phyloP scores from a whole-genome alignment of 116 monocot species.

The Phalaenopsis hybrid region DNA sequence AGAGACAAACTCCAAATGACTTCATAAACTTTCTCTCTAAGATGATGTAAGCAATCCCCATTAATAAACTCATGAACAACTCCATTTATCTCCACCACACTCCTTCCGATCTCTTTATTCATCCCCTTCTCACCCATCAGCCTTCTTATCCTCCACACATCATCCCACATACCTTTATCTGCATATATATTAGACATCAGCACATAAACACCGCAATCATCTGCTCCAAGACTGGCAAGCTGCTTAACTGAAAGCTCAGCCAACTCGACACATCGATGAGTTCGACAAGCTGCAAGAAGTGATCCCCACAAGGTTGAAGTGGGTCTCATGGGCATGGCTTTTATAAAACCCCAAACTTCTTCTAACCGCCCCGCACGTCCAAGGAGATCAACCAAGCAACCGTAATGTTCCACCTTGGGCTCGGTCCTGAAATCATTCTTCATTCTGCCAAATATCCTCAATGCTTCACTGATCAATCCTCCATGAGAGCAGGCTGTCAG shows the following conservation, averaged over 20 bases:
- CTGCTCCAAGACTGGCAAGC: conserved; percentile 27
- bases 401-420: conserved; percentile 46
- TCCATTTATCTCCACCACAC: conserved; percentile 43
- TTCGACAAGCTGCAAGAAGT: conserved; percentile 37
- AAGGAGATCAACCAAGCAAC: conserved; percentile 49
- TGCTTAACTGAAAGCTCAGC: conserved; percentile 25
- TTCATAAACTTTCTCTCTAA: conserved; percentile 13
- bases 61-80: conserved; percentile 40
- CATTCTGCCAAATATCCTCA: conserved; percentile 39
- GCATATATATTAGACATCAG: conserved; percentile 62
- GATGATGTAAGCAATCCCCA: conserved; percentile 18
- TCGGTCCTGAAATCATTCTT: conserved; percentile 14
- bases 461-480: conserved; percentile 31
- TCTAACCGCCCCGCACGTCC: conserved; percentile 34
- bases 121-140: conserved; percentile 34
- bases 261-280: conserved; percentile 25
- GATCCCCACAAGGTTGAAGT: conserved; percentile 36
- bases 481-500: conserved; percentile 38
- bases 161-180: conserved; percentile 39
- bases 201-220: conserved; percentile 41
- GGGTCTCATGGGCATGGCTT: conserved; percentile 25
- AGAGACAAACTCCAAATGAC: conserved; percentile 19
- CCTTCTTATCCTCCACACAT: conserved; percentile 36
- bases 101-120: conserved; percentile 46
- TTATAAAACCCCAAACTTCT: conserved; percentile 28